Conservation (phyloP, 2,329 filamentous ascomycete genomes). For the Neonectria sp. region DNA sequence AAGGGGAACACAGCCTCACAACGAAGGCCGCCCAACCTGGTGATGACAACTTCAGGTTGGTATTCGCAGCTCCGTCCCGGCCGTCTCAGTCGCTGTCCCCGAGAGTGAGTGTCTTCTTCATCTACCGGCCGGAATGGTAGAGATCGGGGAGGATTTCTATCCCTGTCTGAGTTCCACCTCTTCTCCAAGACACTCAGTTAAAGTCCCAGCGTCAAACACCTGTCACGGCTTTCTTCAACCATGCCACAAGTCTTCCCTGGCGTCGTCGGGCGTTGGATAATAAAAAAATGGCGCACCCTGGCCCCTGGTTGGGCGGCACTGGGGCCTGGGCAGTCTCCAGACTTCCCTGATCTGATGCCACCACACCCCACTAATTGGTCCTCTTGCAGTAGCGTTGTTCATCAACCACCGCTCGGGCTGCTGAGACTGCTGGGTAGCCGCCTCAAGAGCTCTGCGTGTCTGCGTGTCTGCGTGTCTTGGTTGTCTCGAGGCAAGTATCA, state of each 20-base stretch:
- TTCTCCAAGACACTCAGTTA: constrained; percentile 5
- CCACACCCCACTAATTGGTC: constrained; percentile 6
- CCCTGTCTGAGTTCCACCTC: constrained; percentile 17
- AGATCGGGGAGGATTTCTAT: constrained; percentile 10
- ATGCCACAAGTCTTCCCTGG: constrained; percentile 24
- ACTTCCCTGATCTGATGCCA: constrained; percentile 8
- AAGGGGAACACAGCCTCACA: background rate
- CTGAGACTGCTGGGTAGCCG: constrained; percentile 7
- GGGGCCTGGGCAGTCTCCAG: constrained; percentile 2
- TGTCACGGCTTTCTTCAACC: constrained; percentile 15
- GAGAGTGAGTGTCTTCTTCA: background rate
- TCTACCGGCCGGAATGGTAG: constrained; percentile 14
- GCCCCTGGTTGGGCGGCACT: constrained; percentile 22
- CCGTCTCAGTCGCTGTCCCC: background rate
- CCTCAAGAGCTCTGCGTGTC: constrained; percentile 12
- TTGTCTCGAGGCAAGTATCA: constrained; percentile 15
- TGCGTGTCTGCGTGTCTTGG: background rate
- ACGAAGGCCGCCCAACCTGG: background rate
- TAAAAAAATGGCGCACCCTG: constrained; percentile 38
- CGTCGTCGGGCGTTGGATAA: constrained; percentile 28
- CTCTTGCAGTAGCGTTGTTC: constrained; percentile 18
- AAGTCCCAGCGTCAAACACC: constrained; percentile 13
- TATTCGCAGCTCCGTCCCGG: background rate
- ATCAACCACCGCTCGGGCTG: constrained; percentile 8
- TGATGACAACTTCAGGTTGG: background rate